Evolutionary conservation across 352 stramenopile species (phyloP).

Genomic region (Sclerospora graminicola): DNA sequence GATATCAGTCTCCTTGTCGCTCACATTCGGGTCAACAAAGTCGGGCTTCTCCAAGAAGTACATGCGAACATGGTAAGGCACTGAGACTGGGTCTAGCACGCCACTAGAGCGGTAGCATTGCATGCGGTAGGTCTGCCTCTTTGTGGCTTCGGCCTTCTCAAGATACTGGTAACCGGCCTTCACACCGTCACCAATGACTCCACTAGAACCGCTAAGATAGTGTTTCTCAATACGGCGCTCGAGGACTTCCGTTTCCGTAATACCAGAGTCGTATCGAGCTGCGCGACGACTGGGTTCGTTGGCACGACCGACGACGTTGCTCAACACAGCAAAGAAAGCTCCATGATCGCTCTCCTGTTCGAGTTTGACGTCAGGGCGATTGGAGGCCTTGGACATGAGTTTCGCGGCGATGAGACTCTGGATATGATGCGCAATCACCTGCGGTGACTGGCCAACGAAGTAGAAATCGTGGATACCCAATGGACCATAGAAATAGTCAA

Average conservation of each 20-base stretch:
- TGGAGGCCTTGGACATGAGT: conserved; percentile 71
- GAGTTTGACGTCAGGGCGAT: conserved; percentile 66
- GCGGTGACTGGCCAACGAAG: conserved; percentile 53
- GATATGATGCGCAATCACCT: conserved; percentile 67
- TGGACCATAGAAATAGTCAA: conserved; percentile 78
- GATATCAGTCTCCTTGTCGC: conserved; percentile 60
- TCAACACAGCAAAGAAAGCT: conserved; percentile 76
- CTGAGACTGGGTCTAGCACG: conserved; percentile 55
- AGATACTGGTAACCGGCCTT: conserved; percentile 71
- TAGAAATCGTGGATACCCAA: conserved; percentile 80
- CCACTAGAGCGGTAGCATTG: conserved; percentile 80
- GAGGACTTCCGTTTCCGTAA: conserved; percentile 61
- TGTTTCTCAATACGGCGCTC: conserved; percentile 74
- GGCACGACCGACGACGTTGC: conserved; percentile 66
- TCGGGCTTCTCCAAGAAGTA: conserved; percentile 75
- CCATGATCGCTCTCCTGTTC: conserved; percentile 57
- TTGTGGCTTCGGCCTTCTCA: conserved; percentile 38
- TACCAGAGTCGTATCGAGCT: conserved; percentile 35
- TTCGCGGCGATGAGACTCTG: conserved; percentile 73
- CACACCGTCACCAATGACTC: conserved; percentile 70
- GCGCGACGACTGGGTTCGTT: conserved; percentile 36
- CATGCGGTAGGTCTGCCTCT: conserved; percentile 64
- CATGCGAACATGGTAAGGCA: conserved; percentile 78
- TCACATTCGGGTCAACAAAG: conserved; percentile 45
- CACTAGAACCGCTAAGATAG: conserved; percentile 56